phyloP scores from a whole-genome alignment of 805 yeast species.

The Candida nitratophila region DNA sequence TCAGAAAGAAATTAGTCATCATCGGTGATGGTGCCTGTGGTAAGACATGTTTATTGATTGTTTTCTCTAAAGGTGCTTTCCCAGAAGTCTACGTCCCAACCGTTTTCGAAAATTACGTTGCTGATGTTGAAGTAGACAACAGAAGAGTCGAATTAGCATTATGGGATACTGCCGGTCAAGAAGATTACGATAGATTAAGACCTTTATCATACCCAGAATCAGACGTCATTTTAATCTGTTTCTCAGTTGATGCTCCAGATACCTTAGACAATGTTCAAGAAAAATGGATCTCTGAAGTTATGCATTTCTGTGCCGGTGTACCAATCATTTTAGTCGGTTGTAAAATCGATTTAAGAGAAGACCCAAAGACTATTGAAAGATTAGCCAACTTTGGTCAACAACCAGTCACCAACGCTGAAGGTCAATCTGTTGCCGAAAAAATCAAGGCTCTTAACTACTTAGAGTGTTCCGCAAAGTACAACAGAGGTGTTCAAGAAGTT shows the following conservation, averaged over 20 bases:
- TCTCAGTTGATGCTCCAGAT: conserved; percentile 86
- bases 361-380: conserved; percentile 67
- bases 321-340: conserved; percentile 92
- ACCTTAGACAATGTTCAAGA: conserved; percentile 91
- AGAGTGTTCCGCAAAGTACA: conserved; percentile 90
- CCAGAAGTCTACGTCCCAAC: conserved; percentile 95
- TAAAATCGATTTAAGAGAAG: conserved; percentile 83
- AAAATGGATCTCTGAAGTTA: conserved; percentile 91
- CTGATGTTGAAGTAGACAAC: conserved; percentile 89
- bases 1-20: conserved; percentile 80
- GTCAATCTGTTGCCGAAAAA: conserved; percentile 80
- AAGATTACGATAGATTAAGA: conserved; percentile 90
- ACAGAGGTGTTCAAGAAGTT: conserved; percentile 88
- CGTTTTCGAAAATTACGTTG: conserved; percentile 95
- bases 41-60: conserved; percentile 85
- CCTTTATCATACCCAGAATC: conserved; percentile 91
- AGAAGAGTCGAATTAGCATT: conserved; percentile 88
- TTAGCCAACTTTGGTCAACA: conserved; percentile 68
- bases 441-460: conserved; percentile 82
- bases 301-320: conserved; percentile 90
- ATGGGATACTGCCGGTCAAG: conserved; percentile 99
- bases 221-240: conserved; percentile 85
- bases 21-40: conserved; percentile 99
- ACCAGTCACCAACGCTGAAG: conserved; percentile 79
- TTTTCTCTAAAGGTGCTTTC: conserved; percentile 80